Evolutionary conservation across 2,329 filamentous ascomycete species (phyloP).

Genomic region (Curvularia verruculosa): DNA sequence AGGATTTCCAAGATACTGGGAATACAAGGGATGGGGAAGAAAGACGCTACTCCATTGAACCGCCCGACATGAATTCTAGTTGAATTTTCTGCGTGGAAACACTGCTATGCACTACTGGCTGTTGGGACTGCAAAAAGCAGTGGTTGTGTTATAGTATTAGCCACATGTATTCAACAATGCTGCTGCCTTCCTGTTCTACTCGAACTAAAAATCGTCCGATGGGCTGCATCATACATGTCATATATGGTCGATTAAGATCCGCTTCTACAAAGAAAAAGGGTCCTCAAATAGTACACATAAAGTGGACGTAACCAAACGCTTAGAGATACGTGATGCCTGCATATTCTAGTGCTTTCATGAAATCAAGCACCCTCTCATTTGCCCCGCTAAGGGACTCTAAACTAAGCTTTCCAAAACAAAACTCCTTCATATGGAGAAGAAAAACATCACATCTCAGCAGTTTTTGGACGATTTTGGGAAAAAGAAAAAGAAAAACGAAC

Average conservation of each 20-base stretch:
- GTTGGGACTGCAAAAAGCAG: not conserved
- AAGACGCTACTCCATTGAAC: not conserved
- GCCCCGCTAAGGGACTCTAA: not conserved
- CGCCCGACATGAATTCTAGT: not conserved
- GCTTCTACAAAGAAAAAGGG: not conserved
- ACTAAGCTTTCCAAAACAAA: not conserved
- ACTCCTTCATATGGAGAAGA: too few species aligned
- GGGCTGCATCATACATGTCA: not conserved
- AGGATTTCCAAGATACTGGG: not conserved
- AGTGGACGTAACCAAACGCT: not conserved
- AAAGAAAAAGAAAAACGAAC: too few species aligned
- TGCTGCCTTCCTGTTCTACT: not conserved
- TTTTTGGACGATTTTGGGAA: too few species aligned
- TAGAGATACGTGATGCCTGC: not conserved
- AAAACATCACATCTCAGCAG: constrained; percentile 4
- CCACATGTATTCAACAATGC: not conserved
- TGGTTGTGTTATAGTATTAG: not conserved
- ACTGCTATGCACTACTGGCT: not conserved
- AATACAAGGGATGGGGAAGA: not conserved
- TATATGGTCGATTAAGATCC: not conserved
- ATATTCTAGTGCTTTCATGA: not conserved
- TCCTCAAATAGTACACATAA: too few species aligned
- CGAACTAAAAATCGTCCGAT: not conserved
- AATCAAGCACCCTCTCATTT: not conserved
- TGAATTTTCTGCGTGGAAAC: not conserved